Percentiles rank a stretch among this genome's conserved stretches.
These are phyloP conservation scores for Pseudonitzschia multistriata DNA, from an alignment of 108 stramenopile species.

Conservation along the genomic window DNA sequence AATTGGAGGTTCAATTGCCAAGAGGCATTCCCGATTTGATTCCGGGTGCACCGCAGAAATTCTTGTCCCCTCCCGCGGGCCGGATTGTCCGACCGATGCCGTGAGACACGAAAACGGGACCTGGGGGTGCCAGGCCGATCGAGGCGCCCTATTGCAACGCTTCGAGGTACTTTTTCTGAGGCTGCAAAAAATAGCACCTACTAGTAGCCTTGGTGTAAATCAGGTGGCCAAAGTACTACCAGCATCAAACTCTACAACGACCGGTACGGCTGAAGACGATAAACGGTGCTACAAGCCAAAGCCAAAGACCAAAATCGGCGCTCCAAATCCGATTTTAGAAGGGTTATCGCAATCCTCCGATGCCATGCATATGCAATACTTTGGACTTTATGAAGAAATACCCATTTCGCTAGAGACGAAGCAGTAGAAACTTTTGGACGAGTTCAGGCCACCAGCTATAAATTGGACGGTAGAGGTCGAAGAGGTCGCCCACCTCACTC, in stretches of 20 bases:
- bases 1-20: slow-evolving; percentile 45
- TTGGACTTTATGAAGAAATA: neutral
- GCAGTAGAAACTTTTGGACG: neutral
- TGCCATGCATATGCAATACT: neutral
- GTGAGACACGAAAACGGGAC: slow-evolving; percentile 61
- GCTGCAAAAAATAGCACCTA: slow-evolving; percentile 15
- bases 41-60: slow-evolving; percentile 57
- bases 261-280: neutral
- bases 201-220: no score
- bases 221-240: slow-evolving; percentile 62
- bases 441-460: neutral
- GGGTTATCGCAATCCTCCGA: neutral
- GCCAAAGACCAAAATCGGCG: no score
- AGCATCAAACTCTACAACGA: neutral
- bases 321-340: slow-evolving; percentile 15
- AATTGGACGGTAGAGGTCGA: neutral
- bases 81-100: slow-evolving; percentile 70
- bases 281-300: slow-evolving; percentile 20
- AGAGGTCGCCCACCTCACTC: neutral
- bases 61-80: slow-evolving; percentile 73
- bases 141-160: slow-evolving; percentile 27
- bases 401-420: neutral
- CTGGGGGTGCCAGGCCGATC: neutral
- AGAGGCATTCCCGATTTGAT: slow-evolving; percentile 66
- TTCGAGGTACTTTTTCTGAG: neutral